Base-by-base conservation (phyloP, 495 filamentous ascomycete genomes). In the Amphirosellinia nigrospora region DNA sequence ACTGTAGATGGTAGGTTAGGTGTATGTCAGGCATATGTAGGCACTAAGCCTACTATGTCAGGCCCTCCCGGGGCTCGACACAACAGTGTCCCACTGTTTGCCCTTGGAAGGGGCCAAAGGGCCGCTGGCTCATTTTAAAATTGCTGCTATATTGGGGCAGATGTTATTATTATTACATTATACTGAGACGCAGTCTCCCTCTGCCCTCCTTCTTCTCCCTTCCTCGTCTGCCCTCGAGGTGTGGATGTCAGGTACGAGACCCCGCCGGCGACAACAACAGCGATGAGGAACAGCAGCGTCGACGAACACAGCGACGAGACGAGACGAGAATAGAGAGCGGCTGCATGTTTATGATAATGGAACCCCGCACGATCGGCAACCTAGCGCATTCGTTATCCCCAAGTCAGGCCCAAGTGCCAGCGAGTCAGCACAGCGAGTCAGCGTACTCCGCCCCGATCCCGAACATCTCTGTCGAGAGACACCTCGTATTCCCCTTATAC, bases 401-500 rank as follows among this genome's bases (percentile, higher is more conserved):
- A 30, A 53, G 50, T 16, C 50, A 30, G 50, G 64, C 68, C 36
- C 61, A 65, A 30, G 19, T 48, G 15, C 60, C 68, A 71, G 69
- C 69, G 69, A 71, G 69, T 71, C 61, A 71, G 69, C 69, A 61
- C 28, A 71, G 69, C 69, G 69, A 71, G 69, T 71, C 61, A 71
- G 69, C 69, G 53, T n/a, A 58, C 69, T 53, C 62, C 53, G 69
- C 61, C 69, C 62, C 64, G 50, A 52, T 60, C 28, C 41, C 30
- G 68, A 63, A 32, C 48, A 46, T 46, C 36, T 46, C 45, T 53
- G 39, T 58, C 48, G 50, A 55, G 65, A 69, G 68, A 72, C 74
- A 77, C 68, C 76, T 78, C 76, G 76, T 78, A 78, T 78, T 78
- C 75, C 69, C 68, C 66, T 72, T 41, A 39, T 76, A 73, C 79